Base-by-base conservation (phyloP, 345 rosid species). In the Hevea brasiliensis region DNA sequence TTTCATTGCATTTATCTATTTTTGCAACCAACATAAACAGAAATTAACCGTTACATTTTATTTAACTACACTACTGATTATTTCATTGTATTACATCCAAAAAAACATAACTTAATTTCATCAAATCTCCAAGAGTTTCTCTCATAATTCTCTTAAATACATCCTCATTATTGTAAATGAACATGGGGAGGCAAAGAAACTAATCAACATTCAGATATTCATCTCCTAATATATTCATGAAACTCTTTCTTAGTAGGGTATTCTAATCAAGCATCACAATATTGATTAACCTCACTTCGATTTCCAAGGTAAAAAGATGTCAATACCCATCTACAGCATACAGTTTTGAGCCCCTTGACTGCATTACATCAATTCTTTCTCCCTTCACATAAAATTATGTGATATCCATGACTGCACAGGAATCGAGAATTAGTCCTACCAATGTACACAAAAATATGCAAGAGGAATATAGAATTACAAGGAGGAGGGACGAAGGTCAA, bases 381-480 rank as follows among this genome's bases (percentile, higher is more conserved):
- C 77, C 97, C 98, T 72, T 94, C 97, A 8, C 79, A 67, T 70
- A 92, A 74, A 81, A 94, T 92, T 48, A 94, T 80, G 81, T 90
- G 98, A 76, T 94, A 89, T 12, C 98, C 97, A 73, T 92, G 98
- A 76, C 98, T 92, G 89, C 85, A 74, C n/a, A 35, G 11, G 37
- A 53, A 54, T 45, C 8, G 2, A 56, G 10, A 55, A 27, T 54
- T 48, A 50, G 48, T 71, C 58, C 48, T 20, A 14, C 4, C 11
- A 54, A 8, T 23, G 24, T 23, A 72, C 68, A 11, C n/a, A 61
- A 18, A 50, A 15, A 35, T 6, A 48, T 21, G 58, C 44, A 23
- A 60, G 23, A 12, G 10, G 37, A 41, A 23, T 44, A 35, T 23
- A 50, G 3, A 47, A 18, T 27, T 9, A n/a, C 41, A 47, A 29